These are phyloP conservation scores for Trypanosoma theileri DNA, from an alignment of 208 protist genomes.

Conservation along the genomic window DNA sequence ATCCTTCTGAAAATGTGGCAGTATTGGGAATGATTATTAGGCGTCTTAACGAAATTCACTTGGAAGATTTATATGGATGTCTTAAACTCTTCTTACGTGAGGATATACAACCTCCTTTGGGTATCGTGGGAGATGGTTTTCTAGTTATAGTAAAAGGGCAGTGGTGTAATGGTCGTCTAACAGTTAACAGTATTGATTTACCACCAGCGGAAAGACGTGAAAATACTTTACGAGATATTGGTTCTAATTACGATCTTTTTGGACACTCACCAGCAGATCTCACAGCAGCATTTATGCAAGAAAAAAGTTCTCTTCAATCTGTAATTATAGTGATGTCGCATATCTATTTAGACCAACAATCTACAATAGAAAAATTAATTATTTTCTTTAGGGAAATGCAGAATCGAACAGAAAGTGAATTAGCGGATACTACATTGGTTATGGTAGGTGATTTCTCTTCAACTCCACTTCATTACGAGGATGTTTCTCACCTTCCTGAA, in stretches of 20 bases:
- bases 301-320: conserved; percentile 69
- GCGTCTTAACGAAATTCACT: conserved; percentile 41
- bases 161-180: conserved; percentile 50
- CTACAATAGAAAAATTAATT: conserved; percentile 50
- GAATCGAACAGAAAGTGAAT: conserved; percentile 68
- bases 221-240: conserved; percentile 51
- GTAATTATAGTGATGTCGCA: conserved; percentile 83
- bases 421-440: conserved; percentile 79
- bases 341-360: conserved; percentile 72
- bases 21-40: conserved; percentile 79
- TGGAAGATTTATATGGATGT: conserved; percentile 71
- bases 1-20: conserved; percentile 45
- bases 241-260: conserved; percentile 67
- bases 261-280: conserved; percentile 57
- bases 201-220: conserved; percentile 80
- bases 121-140: conserved; percentile 62
- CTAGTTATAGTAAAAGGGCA: conserved; percentile 68
- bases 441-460: conserved; percentile 81
- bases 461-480: conserved; percentile 62
- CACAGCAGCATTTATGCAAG: conserved; percentile 38
- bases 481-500: conserved; percentile 78
- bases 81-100: conserved; percentile 45
- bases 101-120: conserved; percentile 25
- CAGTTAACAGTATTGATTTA: conserved; percentile 50
- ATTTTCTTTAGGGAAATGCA: conserved; percentile 85